Percentiles rank a stretch among this genome's conserved stretches.
Evolutionary conservation across 805 yeast genomes (phyloP).

Genomic region (Maudiozyma bulderi): DNA sequence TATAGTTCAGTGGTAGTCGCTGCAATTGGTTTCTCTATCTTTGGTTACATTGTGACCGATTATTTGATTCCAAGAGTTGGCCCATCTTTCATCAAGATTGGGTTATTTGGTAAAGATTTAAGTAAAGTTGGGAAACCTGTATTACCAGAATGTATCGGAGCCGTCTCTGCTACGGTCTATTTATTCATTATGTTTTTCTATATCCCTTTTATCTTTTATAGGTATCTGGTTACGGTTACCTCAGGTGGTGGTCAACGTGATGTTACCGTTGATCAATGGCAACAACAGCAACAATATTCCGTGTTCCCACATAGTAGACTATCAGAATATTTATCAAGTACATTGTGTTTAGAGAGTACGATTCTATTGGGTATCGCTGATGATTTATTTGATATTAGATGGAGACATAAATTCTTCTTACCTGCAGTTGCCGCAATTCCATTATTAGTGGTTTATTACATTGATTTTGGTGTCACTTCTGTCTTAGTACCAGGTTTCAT

Average conservation of each 20-base stretch:
- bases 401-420: conserved; percentile 94
- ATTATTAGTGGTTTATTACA: conserved; percentile 78
- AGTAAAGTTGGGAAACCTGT: conserved; percentile 66
- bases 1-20: conserved; percentile 29
- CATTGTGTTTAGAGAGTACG: conserved; percentile 75
- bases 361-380: conserved; percentile 82
- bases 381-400: conserved; percentile 88
- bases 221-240: conserved; percentile 51
- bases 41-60: conserved; percentile 56
- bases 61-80: conserved; percentile 61
- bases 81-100: conserved; percentile 59
- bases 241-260: conserved; percentile 50
- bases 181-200: conserved; percentile 71
- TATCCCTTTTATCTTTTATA: conserved; percentile 81
- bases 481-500: conserved; percentile 72
- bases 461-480: conserved; percentile 87
- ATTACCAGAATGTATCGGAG: conserved; percentile 90
- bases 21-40: conserved; percentile 53
- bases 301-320: conserved; percentile 72
- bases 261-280: conserved; percentile 10
- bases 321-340: conserved; percentile 77
- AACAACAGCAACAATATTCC: conserved; percentile 1
- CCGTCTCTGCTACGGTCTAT: conserved; percentile 73
- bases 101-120: conserved; percentile 78
- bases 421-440: conserved; percentile 96